Percentiles rank a stretch among this genome's conserved stretches.
Evolutionary conservation across 768 basidiomycete genomes (phyloP).

Genomic region (Kockovaella imperatae): DNA sequence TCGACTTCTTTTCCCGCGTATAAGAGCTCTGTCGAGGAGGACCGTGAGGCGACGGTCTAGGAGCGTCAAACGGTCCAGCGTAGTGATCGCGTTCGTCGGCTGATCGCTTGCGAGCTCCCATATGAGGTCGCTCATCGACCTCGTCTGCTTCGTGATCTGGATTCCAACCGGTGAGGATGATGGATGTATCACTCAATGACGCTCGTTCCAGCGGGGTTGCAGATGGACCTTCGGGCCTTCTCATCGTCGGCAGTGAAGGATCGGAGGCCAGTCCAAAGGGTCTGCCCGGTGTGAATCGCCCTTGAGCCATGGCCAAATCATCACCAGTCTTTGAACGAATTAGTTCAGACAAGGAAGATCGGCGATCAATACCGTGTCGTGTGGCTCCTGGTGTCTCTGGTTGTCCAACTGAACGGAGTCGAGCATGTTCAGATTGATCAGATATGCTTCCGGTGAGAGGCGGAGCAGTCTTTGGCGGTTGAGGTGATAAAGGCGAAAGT

Average conservation of each 20-base stretch:
- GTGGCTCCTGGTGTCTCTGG: constrained; percentile 17
- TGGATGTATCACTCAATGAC: too few species aligned
- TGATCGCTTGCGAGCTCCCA: too few species aligned
- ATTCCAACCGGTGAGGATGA: too few species aligned
- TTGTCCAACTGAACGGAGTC: constrained; percentile 13
- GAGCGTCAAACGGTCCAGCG: too few species aligned
- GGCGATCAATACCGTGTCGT: constrained; percentile 8
- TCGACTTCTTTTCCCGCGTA: constrained; percentile 4
- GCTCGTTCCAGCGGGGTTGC: too few species aligned
- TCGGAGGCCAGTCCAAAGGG: not conserved
- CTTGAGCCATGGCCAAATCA: constrained; percentile 13
- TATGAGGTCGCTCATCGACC: too few species aligned
- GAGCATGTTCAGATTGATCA: not conserved
- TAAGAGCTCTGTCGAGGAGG: constrained; percentile 7
- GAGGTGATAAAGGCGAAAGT: not conserved
- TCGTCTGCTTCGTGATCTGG: too few species aligned
- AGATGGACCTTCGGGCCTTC: too few species aligned
- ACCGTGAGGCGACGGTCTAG: too few species aligned
- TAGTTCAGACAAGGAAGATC: constrained; percentile 28
- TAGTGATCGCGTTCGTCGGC: too few species aligned
- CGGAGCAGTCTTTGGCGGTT: not conserved
- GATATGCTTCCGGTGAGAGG: not conserved
- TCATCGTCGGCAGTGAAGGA: constrained; percentile 8
- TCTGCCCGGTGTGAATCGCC: constrained; percentile 2
- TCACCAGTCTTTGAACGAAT: constrained; percentile 27